Percentiles rank a stretch among this genome's conserved stretches.
Conservation (phyloP, 192 early-diverging fungal genomes). For the Coemansia sp. region DNA sequence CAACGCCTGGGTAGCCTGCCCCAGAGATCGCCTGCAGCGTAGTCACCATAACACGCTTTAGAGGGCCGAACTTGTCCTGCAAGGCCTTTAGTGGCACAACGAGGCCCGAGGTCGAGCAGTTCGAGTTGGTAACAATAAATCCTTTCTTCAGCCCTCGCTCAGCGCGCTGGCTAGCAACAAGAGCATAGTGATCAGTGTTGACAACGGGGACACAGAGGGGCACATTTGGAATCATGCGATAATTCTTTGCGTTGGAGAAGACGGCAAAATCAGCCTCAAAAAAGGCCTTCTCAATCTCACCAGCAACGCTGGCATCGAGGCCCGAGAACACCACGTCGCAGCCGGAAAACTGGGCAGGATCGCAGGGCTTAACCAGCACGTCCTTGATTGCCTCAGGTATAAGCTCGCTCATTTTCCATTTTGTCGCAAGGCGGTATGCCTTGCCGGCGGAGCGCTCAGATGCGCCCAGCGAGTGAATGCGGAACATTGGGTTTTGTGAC, state of each 20-base stretch:
- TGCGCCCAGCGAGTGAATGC: slow-evolving; percentile 86
- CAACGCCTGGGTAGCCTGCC: slow-evolving; percentile 95
- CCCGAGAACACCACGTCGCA: slow-evolving; percentile 96
- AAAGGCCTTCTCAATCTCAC: slow-evolving; percentile 91
- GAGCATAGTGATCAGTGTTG: slow-evolving; percentile 85
- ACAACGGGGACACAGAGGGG: slow-evolving; percentile 93
- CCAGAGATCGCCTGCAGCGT: slow-evolving; percentile 97
- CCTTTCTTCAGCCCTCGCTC: slow-evolving; percentile 65
- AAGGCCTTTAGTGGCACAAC: slow-evolving; percentile 87
- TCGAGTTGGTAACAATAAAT: slow-evolving; percentile 94
- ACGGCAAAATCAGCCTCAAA: slow-evolving; percentile 83
- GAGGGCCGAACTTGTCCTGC: slow-evolving; percentile 87
- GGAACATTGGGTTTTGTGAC: slow-evolving; percentile 80
- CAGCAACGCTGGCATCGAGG: slow-evolving; percentile 89
- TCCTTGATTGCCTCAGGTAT: slow-evolving; percentile 64
- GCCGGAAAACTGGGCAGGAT: slow-evolving; percentile 68
- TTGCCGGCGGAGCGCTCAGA: slow-evolving; percentile 88
- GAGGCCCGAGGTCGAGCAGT: slow-evolving; percentile 98
- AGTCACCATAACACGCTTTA: slow-evolving; percentile 75
- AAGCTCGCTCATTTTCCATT: slow-evolving; percentile 85
- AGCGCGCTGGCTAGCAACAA: slow-evolving; percentile 72
- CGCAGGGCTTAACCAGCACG: slow-evolving; percentile 69
- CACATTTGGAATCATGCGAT: slow-evolving; percentile 83
- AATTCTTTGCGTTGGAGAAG: slow-evolving; percentile 97
- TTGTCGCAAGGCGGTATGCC: slow-evolving; percentile 71